Percentiles rank a stretch among this genome's conserved stretches.
phyloP scores from a whole-genome alignment of 306 rosid genomes.

The Quercus ilex region DNA sequence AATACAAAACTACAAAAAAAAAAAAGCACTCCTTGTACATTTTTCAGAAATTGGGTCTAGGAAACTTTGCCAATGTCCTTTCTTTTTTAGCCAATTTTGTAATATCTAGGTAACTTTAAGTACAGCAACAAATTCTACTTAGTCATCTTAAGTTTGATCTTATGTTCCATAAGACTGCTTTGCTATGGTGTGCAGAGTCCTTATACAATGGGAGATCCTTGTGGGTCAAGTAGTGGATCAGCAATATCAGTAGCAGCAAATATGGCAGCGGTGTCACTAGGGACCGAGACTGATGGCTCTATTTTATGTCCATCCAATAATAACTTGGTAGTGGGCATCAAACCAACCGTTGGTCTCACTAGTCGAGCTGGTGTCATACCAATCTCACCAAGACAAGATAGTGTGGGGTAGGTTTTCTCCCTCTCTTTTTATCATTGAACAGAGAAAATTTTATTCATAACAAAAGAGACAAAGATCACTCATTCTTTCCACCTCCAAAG shows the following conservation, averaged over 20 bases:
- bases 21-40: too few species aligned
- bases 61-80: not conserved
- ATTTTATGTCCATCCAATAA: conserved; percentile 38
- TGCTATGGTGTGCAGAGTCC: conserved; percentile 29
- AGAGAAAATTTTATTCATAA: too few species aligned
- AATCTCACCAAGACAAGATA: conserved; percentile 37
- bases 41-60: too few species aligned
- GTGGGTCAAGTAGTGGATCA: conserved; percentile 61
- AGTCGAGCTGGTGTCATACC: conserved; percentile 47
- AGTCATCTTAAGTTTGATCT: too few species aligned
- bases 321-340: conserved; percentile 52
- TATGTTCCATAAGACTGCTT: not conserved
- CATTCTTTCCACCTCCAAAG: too few species aligned
- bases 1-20: too few species aligned
- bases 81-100: not conserved
- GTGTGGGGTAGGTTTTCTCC: conserved; percentile 33
- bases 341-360: conserved; percentile 50
- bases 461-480: too few species aligned
- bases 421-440: too few species aligned
- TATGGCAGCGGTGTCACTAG: conserved; percentile 40
- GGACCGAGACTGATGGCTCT: conserved; percentile 49
- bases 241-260: conserved; percentile 53
- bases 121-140: not conserved
- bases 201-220: conserved; percentile 30
- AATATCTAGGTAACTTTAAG: too few species aligned